Percentiles rank a stretch among this genome's conserved stretches.
These are phyloP conservation scores for Takakia lepidozioides DNA, from an alignment of 225 moss, liverwort and hornwort genomes.

Conservation along the genomic window DNA sequence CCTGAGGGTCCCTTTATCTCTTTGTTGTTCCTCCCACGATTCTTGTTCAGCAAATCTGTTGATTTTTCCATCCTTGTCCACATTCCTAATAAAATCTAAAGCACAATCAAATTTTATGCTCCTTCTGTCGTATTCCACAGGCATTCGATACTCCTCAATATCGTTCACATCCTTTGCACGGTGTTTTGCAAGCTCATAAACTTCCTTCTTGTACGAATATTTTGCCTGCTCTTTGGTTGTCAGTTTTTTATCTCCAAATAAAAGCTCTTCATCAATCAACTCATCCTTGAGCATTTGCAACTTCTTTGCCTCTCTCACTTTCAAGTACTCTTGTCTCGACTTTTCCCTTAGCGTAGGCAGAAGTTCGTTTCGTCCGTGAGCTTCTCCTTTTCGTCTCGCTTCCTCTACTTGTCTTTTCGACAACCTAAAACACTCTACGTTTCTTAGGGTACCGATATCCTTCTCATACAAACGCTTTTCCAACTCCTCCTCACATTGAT, in stretches of 20 bases:
- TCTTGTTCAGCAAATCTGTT: slow-evolving; percentile 49
- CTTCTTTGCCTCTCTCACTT: neutral
- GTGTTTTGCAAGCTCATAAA: slow-evolving; percentile 38
- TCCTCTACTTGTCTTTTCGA: neutral
- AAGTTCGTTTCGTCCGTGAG: neutral
- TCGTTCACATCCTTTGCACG: slow-evolving; percentile 23
- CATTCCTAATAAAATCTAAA: neutral
- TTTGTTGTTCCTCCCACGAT: slow-evolving; percentile 42
- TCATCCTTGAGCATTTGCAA: neutral
- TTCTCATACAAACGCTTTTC: neutral
- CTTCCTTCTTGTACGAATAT: slow-evolving; percentile 18
- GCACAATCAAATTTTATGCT: slow-evolving; percentile 17
- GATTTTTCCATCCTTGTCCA: neutral
- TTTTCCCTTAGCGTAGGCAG: neutral
- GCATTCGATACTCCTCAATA: slow-evolving; percentile 9
- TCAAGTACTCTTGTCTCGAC: neutral
- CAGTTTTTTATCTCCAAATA: neutral
- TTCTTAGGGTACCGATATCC: too few species aligned
- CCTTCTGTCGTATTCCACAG: neutral
- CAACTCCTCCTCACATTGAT: neutral
- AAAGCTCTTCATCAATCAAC: slow-evolving; percentile 1
- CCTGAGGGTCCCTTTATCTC: slow-evolving; percentile 11
- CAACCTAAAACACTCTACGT: neutral
- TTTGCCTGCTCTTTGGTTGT: neutral
- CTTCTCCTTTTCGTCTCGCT: neutral